Conservation (phyloP, 2,329 filamentous ascomycete genomes). For the Phoma sp. region DNA sequence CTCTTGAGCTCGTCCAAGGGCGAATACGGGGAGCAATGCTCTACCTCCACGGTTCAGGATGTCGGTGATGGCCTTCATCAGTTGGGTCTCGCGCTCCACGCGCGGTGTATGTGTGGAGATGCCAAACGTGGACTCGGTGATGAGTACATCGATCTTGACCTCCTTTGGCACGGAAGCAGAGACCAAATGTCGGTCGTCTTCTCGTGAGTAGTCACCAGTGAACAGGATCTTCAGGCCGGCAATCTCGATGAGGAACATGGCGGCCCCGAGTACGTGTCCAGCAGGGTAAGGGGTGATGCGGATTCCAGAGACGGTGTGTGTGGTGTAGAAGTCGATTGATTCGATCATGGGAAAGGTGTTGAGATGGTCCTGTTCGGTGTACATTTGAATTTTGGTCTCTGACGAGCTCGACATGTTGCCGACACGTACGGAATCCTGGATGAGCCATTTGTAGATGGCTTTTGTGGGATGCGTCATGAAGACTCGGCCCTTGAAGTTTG, state of each 20-base stretch:
- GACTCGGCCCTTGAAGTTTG: slow-evolving; percentile 93
- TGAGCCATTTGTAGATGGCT: slow-evolving; percentile 99
- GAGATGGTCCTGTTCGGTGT: slow-evolving; percentile 93
- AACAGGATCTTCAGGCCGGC: slow-evolving; percentile 96
- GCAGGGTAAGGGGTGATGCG: slow-evolving; percentile 96
- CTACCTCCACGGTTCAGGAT: slow-evolving; percentile 91
- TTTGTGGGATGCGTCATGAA: slow-evolving; percentile 99
- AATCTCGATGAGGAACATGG: slow-evolving; percentile 98
- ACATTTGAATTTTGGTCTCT: slow-evolving; percentile 72
- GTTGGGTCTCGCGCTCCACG: slow-evolving; percentile 84
- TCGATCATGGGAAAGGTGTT: slow-evolving; percentile 94
- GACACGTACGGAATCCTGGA: slow-evolving; percentile 94
- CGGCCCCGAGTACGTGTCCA: slow-evolving; percentile 95
- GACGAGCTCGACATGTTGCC: slow-evolving; percentile 70
- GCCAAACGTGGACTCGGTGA: slow-evolving; percentile 96
- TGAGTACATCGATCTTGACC: slow-evolving; percentile 92
- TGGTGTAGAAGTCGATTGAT: slow-evolving; percentile 97
- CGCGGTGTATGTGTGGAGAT: slow-evolving; percentile 93
- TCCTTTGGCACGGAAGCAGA: slow-evolving; percentile 88
- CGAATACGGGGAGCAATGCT: slow-evolving; percentile 94
- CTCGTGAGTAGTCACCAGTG: slow-evolving; percentile 95
- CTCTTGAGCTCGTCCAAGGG: slow-evolving; percentile 91
- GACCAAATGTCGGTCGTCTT: slow-evolving; percentile 93
- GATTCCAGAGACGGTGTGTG: slow-evolving; percentile 95
- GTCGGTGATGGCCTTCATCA: slow-evolving; percentile 94